Evolutionary conservation across 768 basidiomycete species (phyloP).

Genomic region (Botryobasidium botryosum): DNA sequence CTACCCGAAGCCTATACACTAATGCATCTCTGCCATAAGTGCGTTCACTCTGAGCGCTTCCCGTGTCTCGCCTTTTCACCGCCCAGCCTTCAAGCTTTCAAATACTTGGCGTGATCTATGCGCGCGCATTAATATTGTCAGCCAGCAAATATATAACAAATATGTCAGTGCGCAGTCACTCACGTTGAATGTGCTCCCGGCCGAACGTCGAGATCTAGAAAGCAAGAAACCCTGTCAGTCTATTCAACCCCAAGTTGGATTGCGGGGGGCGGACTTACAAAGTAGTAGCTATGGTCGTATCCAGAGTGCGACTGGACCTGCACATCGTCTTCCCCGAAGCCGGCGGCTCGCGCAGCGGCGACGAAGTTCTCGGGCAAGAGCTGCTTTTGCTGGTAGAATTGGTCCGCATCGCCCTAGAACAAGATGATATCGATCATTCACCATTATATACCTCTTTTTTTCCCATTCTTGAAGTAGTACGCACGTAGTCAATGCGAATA

Average conservation of each 20-base stretch:
- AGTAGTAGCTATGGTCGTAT: slow-evolving; percentile 85
- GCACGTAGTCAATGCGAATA: slow-evolving; percentile 74
- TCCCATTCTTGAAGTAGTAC: slow-evolving; percentile 15
- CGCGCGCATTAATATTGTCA: no score
- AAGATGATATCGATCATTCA: slow-evolving; percentile 1
- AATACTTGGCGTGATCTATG: no score
- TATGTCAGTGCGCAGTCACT: no score
- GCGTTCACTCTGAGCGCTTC: no score
- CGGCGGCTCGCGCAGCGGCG: slow-evolving; percentile 54
- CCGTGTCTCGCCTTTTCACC: no score
- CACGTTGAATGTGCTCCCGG: slow-evolving; percentile 78
- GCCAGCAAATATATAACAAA: no score
- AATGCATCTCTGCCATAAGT: no score
- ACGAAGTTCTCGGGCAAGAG: slow-evolving; percentile 82
- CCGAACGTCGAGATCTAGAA: slow-evolving; percentile 83
- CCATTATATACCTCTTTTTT: background rate
- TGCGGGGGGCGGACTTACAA: slow-evolving; percentile 29
- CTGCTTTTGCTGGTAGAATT: slow-evolving; percentile 74
- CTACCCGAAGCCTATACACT: no score
- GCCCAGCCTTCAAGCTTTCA: no score
- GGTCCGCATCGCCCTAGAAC: slow-evolving; percentile 55
- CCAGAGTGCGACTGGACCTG: slow-evolving; percentile 62
- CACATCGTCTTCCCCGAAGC: slow-evolving; percentile 59
- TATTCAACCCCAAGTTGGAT: background rate
- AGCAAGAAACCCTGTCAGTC: background rate